These are phyloP conservation scores for Xylaria sp. DNA, from an alignment of 2,329 filamentous ascomycete species.

Conservation along the genomic window DNA sequence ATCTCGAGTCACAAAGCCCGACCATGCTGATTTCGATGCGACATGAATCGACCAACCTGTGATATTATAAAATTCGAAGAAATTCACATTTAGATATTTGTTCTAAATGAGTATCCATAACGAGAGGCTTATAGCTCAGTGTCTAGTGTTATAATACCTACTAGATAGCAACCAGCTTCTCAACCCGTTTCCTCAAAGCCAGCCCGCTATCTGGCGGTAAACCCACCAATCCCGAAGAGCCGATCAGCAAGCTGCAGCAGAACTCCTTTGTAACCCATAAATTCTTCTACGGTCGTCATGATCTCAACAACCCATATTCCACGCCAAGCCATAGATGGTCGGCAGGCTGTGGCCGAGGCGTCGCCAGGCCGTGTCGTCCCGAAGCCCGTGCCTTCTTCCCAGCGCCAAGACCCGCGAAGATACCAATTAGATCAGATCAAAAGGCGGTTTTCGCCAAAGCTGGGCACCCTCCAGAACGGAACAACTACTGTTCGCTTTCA, in stretches of 20 bases:
- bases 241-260: conserved; percentile 17
- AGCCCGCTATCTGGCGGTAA: neutral
- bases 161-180: neutral
- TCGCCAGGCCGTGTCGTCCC: conserved; percentile 64
- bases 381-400: conserved; percentile 73
- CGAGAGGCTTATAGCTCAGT: no score
- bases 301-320: conserved; percentile 51
- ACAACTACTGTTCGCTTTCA: conserved; percentile 71
- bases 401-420: conserved; percentile 73
- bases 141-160: neutral
- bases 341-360: conserved; percentile 61
- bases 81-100: neutral
- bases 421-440: conserved; percentile 81
- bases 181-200: neutral
- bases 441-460: conserved; percentile 69
- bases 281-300: conserved; percentile 48
- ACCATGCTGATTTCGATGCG: neutral
- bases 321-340: conserved; percentile 50
- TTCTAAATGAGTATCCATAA: neutral
- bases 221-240: neutral
- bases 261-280: conserved; percentile 7
- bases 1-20: conserved; percentile 4
- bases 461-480: conserved; percentile 57
- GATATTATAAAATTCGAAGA: conserved; percentile 7
- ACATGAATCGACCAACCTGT: neutral